phyloP scores from a whole-genome alignment of 441 rosid species.

The Eutrema salsugineum region DNA sequence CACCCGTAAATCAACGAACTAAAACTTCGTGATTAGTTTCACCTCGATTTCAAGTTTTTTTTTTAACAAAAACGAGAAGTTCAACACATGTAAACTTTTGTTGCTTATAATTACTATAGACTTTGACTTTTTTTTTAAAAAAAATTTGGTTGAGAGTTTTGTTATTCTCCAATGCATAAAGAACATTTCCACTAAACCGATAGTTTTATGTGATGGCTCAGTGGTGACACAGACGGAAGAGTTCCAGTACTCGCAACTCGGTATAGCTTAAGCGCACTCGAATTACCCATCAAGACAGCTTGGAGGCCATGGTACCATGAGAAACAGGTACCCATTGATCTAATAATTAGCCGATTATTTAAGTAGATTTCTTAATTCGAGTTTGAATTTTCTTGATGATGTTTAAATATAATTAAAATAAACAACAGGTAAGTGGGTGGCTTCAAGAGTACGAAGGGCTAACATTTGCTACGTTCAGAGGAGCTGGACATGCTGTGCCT shows the following conservation, averaged over 20 bases:
- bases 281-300: slow-evolving; percentile 58
- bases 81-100: background rate
- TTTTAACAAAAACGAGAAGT: background rate
- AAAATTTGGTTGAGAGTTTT: background rate
- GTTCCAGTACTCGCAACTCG: slow-evolving; percentile 87
- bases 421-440: slow-evolving; percentile 82
- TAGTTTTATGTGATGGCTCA: slow-evolving; percentile 29
- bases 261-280: slow-evolving; percentile 63
- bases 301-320: slow-evolving; percentile 98
- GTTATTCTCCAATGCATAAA: background rate
- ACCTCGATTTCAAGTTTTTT: background rate
- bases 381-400: background rate
- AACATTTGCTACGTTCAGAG: slow-evolving; percentile 85
- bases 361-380: background rate
- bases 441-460: slow-evolving; percentile 86
- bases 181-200: background rate
- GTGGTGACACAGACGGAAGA: slow-evolving; percentile 98
- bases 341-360: background rate
- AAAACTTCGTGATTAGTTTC: background rate
- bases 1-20: background rate
- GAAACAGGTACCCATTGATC: slow-evolving; percentile 50
- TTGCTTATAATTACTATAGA: background rate
- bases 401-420: no score
- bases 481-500: slow-evolving; percentile 98
- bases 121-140: no score